Conservation (phyloP, 768 basidiomycete genomes). For the Tulasnella sp. region DNA sequence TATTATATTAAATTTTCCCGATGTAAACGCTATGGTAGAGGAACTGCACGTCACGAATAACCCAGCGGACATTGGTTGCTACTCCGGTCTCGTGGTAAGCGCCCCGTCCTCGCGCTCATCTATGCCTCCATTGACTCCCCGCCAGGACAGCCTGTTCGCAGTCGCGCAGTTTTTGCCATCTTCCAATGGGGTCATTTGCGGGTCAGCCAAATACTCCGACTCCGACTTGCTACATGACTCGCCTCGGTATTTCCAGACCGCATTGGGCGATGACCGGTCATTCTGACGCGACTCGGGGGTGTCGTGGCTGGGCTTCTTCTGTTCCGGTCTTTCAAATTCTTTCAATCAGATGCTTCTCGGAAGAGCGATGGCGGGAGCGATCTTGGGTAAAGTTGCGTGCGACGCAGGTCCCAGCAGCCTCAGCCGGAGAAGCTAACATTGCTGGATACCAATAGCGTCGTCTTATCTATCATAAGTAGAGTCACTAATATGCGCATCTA, state of each 20-base stretch:
- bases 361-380: conserved; percentile 9
- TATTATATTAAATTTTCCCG: too few species aligned
- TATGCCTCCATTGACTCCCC: not conserved
- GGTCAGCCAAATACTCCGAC: not conserved
- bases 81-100: conserved; percentile 13
- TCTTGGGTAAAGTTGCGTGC: conserved; percentile 10
- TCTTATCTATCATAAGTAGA: conserved; percentile 49
- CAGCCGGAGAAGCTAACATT: too few species aligned
- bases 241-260: conserved; percentile 10
- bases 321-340: conserved; percentile 13
- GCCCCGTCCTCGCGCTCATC: too few species aligned
- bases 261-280: conserved; percentile 19
- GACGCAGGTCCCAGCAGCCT: not conserved
- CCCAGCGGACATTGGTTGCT: conserved; percentile 12
- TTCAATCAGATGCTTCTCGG: conserved; percentile 1
- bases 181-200: conserved; percentile 16
- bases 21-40: conserved; percentile 16
- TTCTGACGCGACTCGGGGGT: conserved; percentile 16
- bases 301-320: not conserved
- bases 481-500: conserved; percentile 37
- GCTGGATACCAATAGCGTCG: conserved; percentile 19
- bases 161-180: conserved; percentile 16
- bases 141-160: conserved; percentile 14
- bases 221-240: not conserved
- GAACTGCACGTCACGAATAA: conserved; percentile 13